A percentile compares a stretch with the other conserved stretches of the same genome.
phyloP scores from a whole-genome alignment of 768 basidiomycete genomes.

The Hericium erinaceus region DNA sequence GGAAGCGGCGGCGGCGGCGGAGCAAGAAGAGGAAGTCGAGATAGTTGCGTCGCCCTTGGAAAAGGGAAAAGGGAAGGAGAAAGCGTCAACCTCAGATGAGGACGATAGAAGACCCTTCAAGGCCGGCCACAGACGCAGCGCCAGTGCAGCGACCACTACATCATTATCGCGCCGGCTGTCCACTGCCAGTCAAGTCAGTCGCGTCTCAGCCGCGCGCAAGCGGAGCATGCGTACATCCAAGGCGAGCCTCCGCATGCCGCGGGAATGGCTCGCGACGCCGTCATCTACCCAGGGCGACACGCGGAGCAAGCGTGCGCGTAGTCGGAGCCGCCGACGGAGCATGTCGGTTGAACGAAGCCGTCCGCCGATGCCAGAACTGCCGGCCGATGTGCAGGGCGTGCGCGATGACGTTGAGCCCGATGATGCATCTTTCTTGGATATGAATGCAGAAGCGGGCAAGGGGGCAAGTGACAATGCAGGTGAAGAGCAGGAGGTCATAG shows the following conservation, averaged over 20 bases:
- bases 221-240: constrained; percentile 58
- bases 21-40: too few species aligned
- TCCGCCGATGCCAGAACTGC: not conserved
- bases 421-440: not conserved
- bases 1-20: too few species aligned
- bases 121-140: too few species aligned
- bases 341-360: not conserved
- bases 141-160: too few species aligned
- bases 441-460: not conserved
- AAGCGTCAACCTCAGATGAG: too few species aligned
- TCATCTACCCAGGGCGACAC: not conserved
- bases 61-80: too few species aligned
- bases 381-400: not conserved
- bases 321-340: constrained; percentile 1
- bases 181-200: constrained; percentile 26
- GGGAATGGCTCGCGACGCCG: not conserved
- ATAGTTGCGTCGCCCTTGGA: too few species aligned
- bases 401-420: not conserved
- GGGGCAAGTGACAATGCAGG: not conserved
- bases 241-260: constrained; percentile 54
- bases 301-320: constrained; percentile 4
- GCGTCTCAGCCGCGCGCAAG: constrained; percentile 54
- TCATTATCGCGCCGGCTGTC: not conserved
- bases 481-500: not conserved
- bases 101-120: too few species aligned